Conservation (phyloP, 495 filamentous ascomycete species). For the Hypoxylon fragiforme region DNA sequence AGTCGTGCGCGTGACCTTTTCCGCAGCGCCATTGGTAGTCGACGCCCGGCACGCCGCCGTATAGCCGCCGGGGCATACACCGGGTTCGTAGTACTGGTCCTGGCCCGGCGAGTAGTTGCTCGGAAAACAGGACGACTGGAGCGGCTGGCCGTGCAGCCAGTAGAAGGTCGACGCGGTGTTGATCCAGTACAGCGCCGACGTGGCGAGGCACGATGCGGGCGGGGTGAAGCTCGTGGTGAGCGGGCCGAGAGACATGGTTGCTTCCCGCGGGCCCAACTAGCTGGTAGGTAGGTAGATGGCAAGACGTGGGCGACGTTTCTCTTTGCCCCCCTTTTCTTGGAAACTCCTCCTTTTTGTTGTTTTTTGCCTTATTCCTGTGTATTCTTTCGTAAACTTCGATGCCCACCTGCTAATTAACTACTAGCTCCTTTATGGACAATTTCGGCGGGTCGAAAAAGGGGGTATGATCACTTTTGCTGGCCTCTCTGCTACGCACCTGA, state of each 20-base stretch:
- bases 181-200: slow-evolving; percentile 48
- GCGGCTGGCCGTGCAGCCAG: slow-evolving; percentile 22
- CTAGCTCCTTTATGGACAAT: too few relatives aligned
- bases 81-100: slow-evolving; percentile 33
- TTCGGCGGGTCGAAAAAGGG: too few relatives aligned
- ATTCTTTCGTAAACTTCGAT: too few relatives aligned
- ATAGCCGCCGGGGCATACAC: slow-evolving; percentile 34
- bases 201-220: slow-evolving; percentile 37
- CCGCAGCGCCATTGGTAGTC: not conserved
- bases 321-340: too few relatives aligned
- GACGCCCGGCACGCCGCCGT: slow-evolving; percentile 25
- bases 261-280: not conserved
- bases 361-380: too few relatives aligned
- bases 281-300: not conserved
- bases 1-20: slow-evolving; percentile 26
- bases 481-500: too few relatives aligned
- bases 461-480: too few relatives aligned
- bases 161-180: slow-evolving; percentile 40
- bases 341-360: too few relatives aligned
- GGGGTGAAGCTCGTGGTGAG: slow-evolving; percentile 42
- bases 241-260: slow-evolving; percentile 38
- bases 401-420: too few relatives aligned
- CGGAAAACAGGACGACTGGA: slow-evolving; percentile 21
- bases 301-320: too few relatives aligned
- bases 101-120: slow-evolving; percentile 23